A percentile compares a stretch with the other conserved stretches of the same genome.
Evolutionary conservation across 768 basidiomycete genomes (phyloP).

Genomic region (Mycena vitilis): DNA sequence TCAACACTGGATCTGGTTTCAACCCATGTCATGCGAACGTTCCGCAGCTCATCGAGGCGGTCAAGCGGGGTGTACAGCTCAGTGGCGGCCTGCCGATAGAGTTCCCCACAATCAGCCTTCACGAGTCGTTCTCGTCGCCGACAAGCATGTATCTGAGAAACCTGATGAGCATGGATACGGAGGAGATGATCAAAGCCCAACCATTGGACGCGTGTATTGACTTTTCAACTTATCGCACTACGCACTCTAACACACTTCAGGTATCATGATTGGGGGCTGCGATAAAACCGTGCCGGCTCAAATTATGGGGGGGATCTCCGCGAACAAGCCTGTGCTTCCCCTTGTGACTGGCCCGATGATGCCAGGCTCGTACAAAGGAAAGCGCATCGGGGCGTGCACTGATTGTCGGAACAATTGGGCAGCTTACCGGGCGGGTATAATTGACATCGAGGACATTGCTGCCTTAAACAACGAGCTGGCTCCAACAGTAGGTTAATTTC

Average conservation of each 20-base stretch:
- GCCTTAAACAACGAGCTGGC: slow-evolving; percentile 36
- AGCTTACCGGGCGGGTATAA: slow-evolving; percentile 34
- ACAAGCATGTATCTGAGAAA: slow-evolving; percentile 37
- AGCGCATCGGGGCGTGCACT: slow-evolving; percentile 34
- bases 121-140: slow-evolving; percentile 35
- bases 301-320: slow-evolving; percentile 36
- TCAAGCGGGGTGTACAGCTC: slow-evolving; percentile 35
- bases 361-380: slow-evolving; percentile 33
- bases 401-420: slow-evolving; percentile 37
- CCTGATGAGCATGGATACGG: slow-evolving; percentile 36
- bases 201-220: slow-evolving; percentile 35
- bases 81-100: slow-evolving; percentile 35
- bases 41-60: slow-evolving; percentile 36
- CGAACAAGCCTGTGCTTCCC: slow-evolving; percentile 33
- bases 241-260: slow-evolving; percentile 2
- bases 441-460: slow-evolving; percentile 37
- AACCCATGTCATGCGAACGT: slow-evolving; percentile 37
- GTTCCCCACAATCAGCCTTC: slow-evolving; percentile 35
- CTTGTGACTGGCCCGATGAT: slow-evolving; percentile 37
- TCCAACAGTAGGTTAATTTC: slow-evolving; percentile 23
- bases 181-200: slow-evolving; percentile 38
- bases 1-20: slow-evolving; percentile 34
- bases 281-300: slow-evolving; percentile 37
- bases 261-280: slow-evolving; percentile 37
- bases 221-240: not conserved